phyloP scores from a whole-genome alignment of 2,329 filamentous ascomycete genomes.

The Penicillium sp. region DNA sequence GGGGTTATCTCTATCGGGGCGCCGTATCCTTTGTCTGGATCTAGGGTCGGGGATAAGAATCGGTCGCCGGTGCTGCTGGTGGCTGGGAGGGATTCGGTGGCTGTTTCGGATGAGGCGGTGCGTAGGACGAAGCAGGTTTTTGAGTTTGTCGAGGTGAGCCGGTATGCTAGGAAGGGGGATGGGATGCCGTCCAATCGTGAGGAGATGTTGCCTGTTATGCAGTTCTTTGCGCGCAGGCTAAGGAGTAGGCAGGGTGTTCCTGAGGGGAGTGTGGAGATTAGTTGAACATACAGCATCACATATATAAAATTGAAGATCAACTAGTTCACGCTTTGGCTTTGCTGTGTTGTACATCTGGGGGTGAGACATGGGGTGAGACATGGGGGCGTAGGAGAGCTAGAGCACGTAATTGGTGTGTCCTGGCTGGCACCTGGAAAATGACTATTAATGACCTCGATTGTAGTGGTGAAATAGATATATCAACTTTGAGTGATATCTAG shows the following conservation, averaged over 20 bases:
- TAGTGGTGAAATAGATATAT: neutral
- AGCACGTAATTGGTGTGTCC: neutral
- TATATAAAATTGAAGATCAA: neutral
- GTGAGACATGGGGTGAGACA: neutral
- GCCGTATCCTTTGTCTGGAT: slow-evolving; percentile 38
- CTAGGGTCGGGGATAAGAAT: slow-evolving; percentile 34
- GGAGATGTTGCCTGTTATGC: slow-evolving; percentile 89
- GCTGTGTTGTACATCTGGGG: too few species aligned
- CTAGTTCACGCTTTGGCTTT: neutral
- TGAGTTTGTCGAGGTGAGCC: slow-evolving; percentile 63
- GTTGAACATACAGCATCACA: slow-evolving; percentile 16
- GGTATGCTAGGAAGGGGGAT: slow-evolving; percentile 70
- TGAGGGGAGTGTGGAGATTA: slow-evolving; percentile 47
- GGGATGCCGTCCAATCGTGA: slow-evolving; percentile 79
- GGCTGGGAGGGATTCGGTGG: slow-evolving; percentile 43
- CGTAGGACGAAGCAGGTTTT: slow-evolving; percentile 67
- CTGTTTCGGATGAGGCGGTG: slow-evolving; percentile 63
- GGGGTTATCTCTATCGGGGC: slow-evolving; percentile 48
- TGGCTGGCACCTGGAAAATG: neutral
- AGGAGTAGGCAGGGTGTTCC: slow-evolving; percentile 48
- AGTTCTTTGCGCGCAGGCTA: slow-evolving; percentile 57
- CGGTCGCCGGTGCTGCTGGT: slow-evolving; percentile 45
- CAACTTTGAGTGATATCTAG: neutral
- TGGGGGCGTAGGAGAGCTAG: neutral
- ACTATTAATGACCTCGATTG: neutral